These are phyloP conservation scores for Antarctomyces pellizariae DNA, from an alignment of 495 filamentous ascomycete species.

Conservation along the genomic window DNA sequence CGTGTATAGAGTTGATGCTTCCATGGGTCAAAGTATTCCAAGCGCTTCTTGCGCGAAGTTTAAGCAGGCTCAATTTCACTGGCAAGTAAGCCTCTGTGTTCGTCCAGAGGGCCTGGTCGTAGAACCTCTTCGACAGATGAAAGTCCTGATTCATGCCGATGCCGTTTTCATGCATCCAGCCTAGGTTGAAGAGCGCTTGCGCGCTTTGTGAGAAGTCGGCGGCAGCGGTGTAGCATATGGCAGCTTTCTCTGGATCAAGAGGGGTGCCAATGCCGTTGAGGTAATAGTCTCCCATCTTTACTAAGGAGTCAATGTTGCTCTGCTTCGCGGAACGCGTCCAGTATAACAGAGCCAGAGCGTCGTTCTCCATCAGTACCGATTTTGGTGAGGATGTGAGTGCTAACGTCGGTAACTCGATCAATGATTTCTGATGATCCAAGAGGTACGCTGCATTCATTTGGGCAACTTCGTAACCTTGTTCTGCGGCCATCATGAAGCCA, in stretches of 20 bases:
- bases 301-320: slow-evolving; percentile 72
- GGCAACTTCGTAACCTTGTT: slow-evolving; percentile 83
- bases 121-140: slow-evolving; percentile 88
- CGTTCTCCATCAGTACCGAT: slow-evolving; percentile 37
- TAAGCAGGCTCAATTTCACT: slow-evolving; percentile 68
- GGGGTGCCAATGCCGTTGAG: slow-evolving; percentile 53
- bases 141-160: slow-evolving; percentile 87
- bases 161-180: slow-evolving; percentile 99
- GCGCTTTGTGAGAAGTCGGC: slow-evolving; percentile 79
- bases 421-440: slow-evolving; percentile 57
- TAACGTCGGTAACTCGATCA: slow-evolving; percentile 27
- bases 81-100: slow-evolving; percentile 91
- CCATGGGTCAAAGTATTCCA: slow-evolving; percentile 90
- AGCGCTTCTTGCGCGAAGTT: slow-evolving; percentile 59
- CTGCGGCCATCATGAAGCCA: slow-evolving; percentile 73
- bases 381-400: slow-evolving; percentile 16
- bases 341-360: slow-evolving; percentile 64
- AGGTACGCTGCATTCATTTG: slow-evolving; percentile 91
- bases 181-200: slow-evolving; percentile 90
- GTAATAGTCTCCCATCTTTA: slow-evolving; percentile 99
- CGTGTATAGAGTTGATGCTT: slow-evolving; percentile 68
- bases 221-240: slow-evolving; percentile 74
- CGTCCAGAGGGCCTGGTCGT: slow-evolving; percentile 75
- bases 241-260: slow-evolving; percentile 64
- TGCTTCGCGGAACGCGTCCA: slow-evolving; percentile 95